Evolutionary conservation across 1,284 basidiomycete genomes (phyloP), one percentile per base, ranked within the genome.

Genomic region (Peniophora sp.): DNA sequence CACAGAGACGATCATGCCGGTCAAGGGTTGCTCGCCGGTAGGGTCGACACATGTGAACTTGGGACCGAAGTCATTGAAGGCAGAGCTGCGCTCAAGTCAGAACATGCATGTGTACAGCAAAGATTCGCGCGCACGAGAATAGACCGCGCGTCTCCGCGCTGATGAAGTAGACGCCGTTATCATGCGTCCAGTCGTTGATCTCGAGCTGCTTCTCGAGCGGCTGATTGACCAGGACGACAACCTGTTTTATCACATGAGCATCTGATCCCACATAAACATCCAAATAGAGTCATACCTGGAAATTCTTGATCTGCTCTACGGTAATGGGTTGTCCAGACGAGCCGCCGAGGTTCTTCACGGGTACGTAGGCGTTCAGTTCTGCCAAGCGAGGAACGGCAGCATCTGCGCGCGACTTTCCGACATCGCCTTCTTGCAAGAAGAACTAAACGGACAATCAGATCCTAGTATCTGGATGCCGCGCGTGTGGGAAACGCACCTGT

Each of bases 281-380:
- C 37, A 36, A n/a, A 14, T 5, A 18, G 20, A 36, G n/a, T 63
- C 79, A 57, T 60, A 91, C 92, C 71, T 96, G 92, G 69, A 88
- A 96, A n/a, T 84, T 84, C 64, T 85, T 80, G 58, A 96, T 77
- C 63, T 89, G 72, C 55, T 94, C 88, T 23, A 87, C 72, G 0
- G 82, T 83, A 58, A 97, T 81, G 50, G 81, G 78, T 60, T 92
- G 79, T 24, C 91, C 81, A 50, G 82, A 61, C 54, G 72, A 63
- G 51, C 91, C 85, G 57, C 81, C 78, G 53, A 92, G 73, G 68
- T 88, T 77, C 43, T 88, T 83, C 52, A 99, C 88, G 46, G 96
- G 97, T 2, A 98, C 96, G 65, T 99, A 99, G 14, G 90, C 79
- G 66, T 99, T 99, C 53, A 99, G 76, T 68, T 99, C 97, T 27